Conservation (phyloP, 441 rosid genomes). For the Raphanus hybrid region DNA sequence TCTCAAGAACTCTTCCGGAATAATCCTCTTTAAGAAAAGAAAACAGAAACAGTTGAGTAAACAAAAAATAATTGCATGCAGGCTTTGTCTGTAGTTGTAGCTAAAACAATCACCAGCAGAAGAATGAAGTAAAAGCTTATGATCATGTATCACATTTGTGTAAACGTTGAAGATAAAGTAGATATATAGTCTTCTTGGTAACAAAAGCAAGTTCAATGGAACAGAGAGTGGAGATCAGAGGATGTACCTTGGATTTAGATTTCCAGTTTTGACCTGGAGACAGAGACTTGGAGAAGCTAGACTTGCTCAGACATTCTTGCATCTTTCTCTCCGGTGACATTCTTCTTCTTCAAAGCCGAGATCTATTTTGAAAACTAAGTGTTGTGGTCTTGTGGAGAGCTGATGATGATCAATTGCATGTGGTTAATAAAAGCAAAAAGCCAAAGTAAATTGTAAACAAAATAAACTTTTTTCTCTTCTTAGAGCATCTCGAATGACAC, state of each 20-base stretch:
- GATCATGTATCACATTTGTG: neutral
- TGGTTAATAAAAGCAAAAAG: neutral
- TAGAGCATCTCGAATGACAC: no score
- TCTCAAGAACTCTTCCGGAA: neutral
- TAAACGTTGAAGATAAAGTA: neutral
- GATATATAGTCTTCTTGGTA: neutral
- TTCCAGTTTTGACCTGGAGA: neutral
- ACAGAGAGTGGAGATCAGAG: neutral
- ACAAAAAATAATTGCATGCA: neutral
- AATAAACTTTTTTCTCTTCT: neutral
- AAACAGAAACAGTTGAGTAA: neutral
- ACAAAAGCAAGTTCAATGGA: neutral
- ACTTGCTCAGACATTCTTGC: neutral
- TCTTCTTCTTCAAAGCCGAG: neutral
- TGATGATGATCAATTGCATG: neutral
- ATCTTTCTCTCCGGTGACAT: neutral
- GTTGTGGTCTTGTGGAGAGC: neutral
- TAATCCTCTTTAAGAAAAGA: neutral
- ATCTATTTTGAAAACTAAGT: neutral
- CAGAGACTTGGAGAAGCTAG: conserved; percentile 6
- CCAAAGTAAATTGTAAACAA: neutral
- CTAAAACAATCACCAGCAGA: neutral
- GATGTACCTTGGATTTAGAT: neutral
- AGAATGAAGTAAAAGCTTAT: neutral
- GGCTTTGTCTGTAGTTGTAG: neutral